A percentile compares a stretch with the other conserved stretches of the same genome.
phyloP scores from a whole-genome alignment of 1,284 basidiomycete genomes.

The Apiotrichum sp. region DNA sequence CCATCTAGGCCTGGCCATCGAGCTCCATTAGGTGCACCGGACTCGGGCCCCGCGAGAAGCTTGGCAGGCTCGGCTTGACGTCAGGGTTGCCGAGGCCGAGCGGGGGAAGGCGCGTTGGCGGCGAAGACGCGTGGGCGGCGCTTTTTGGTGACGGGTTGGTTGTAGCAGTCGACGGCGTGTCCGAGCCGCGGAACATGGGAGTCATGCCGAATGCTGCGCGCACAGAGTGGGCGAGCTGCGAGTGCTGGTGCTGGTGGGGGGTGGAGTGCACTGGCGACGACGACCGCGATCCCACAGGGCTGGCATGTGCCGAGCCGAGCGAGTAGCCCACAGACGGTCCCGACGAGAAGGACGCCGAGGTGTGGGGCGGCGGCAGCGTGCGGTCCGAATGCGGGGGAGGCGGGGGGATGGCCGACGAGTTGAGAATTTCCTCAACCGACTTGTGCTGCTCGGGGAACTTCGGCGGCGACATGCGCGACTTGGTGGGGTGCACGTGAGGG shows the following conservation, averaged over 20 bases:
- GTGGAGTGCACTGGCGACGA: constrained; percentile 33
- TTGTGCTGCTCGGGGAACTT: constrained; percentile 29
- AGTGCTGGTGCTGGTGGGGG: constrained; percentile 8
- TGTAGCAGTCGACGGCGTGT: constrained; percentile 11
- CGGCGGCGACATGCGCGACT: constrained; percentile 39
- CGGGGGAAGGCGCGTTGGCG: constrained; percentile 32
- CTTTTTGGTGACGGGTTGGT: constrained; percentile 25
- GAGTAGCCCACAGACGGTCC: constrained; percentile 31
- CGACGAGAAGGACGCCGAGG: constrained; percentile 27
- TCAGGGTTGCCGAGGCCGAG: constrained; percentile 22
- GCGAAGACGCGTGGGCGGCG: constrained; percentile 20
- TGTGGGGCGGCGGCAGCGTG: constrained; percentile 39
- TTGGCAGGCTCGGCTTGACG: constrained; percentile 15
- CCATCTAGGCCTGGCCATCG: constrained; percentile 17
- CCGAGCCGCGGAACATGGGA: constrained; percentile 56
- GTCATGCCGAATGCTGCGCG: constrained; percentile 84
- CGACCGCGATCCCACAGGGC: constrained; percentile 39
- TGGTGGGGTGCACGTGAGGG: constrained; percentile 27
- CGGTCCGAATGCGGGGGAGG: constrained; percentile 35
- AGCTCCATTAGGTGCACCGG: constrained; percentile 22
- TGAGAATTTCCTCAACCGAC: constrained; percentile 48
- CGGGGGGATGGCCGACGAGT: constrained; percentile 41
- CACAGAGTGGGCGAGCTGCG: constrained; percentile 53
- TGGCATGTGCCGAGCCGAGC: constrained; percentile 39
- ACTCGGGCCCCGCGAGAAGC: constrained; percentile 15